Percentiles rank a stretch among this genome's conserved stretches.
These are phyloP conservation scores for Agaricus blazei DNA, from an alignment of 768 basidiomycete genomes.

Conservation along the genomic window DNA sequence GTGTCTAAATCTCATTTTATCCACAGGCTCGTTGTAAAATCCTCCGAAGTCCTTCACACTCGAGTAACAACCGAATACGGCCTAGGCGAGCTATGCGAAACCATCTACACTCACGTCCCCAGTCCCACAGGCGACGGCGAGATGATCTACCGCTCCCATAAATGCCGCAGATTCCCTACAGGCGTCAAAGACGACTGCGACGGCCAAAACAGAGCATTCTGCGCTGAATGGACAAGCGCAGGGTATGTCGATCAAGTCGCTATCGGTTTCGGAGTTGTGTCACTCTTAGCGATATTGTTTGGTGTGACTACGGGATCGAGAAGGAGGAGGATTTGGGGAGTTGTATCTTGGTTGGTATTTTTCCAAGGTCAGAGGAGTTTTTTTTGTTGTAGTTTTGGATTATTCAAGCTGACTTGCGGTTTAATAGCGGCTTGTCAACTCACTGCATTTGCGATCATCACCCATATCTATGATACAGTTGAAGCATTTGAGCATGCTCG, in stretches of 20 bases:
- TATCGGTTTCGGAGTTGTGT: conserved; percentile 56
- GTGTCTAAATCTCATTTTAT: neutral
- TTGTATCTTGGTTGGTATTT: conserved; percentile 58
- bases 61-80: conserved; percentile 54
- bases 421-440: conserved; percentile 53
- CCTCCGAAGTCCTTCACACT: conserved; percentile 40
- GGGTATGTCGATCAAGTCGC: conserved; percentile 61
- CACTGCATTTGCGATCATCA: conserved; percentile 57
- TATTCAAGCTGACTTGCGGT: too few relatives aligned
- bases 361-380: conserved; percentile 45
- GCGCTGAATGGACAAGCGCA: conserved; percentile 68
- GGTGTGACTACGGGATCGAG: conserved; percentile 72
- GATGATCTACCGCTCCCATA: conserved; percentile 47
- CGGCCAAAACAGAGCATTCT: conserved; percentile 52
- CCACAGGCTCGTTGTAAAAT: conserved; percentile 39
- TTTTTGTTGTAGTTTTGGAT: too few relatives aligned
- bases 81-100: conserved; percentile 52
- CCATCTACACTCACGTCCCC: conserved; percentile 42
- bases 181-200: conserved; percentile 43
- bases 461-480: conserved; percentile 49
- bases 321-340: conserved; percentile 72
- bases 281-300: conserved; percentile 54
- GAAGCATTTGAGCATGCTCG: conserved; percentile 52
- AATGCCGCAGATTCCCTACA: conserved; percentile 64
- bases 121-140: conserved; percentile 35